A percentile compares a stretch with the other conserved stretches of the same genome.
Conservation (phyloP, 805 yeast species). For the Starmerella asiatica region DNA sequence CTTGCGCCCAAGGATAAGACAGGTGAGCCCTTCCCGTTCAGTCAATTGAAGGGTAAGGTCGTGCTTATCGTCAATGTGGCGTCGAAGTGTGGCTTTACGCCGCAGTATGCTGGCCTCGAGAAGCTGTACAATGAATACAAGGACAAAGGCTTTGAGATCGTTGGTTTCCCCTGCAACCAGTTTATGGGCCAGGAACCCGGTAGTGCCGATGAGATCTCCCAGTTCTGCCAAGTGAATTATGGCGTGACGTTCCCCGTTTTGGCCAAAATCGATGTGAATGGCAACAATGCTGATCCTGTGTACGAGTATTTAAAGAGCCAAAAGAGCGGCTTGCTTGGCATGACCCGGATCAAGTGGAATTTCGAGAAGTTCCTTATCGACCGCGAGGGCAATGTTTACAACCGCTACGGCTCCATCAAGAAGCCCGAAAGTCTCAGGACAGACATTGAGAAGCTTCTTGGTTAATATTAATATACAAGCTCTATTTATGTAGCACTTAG, state of each 20-base stretch:
- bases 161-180: slow-evolving; percentile 90
- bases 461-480: background rate
- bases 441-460: slow-evolving; percentile 46
- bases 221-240: slow-evolving; percentile 64
- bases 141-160: slow-evolving; percentile 46
- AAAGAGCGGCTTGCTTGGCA: slow-evolving; percentile 49
- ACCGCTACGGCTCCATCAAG: slow-evolving; percentile 53
- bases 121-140: slow-evolving; percentile 51
- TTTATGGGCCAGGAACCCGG: slow-evolving; percentile 73
- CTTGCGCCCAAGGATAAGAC: slow-evolving; percentile 48
- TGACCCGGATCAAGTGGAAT: slow-evolving; percentile 65
- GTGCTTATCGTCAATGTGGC: slow-evolving; percentile 81
- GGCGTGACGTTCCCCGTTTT: slow-evolving; percentile 87
- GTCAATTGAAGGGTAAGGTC: slow-evolving; percentile 59
- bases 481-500: too few species aligned
- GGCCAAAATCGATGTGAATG: slow-evolving; percentile 82
- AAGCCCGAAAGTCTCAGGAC: slow-evolving; percentile 49
- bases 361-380: slow-evolving; percentile 61
- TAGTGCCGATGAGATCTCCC: slow-evolving; percentile 50
- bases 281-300: slow-evolving; percentile 65
- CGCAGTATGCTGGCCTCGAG: slow-evolving; percentile 67
- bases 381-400: slow-evolving; percentile 45
- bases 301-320: slow-evolving; percentile 60
- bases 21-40: slow-evolving; percentile 48
- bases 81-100: slow-evolving; percentile 68